Conservation (phyloP, 805 yeast genomes). For the Spencermartinsiella europaea region DNA sequence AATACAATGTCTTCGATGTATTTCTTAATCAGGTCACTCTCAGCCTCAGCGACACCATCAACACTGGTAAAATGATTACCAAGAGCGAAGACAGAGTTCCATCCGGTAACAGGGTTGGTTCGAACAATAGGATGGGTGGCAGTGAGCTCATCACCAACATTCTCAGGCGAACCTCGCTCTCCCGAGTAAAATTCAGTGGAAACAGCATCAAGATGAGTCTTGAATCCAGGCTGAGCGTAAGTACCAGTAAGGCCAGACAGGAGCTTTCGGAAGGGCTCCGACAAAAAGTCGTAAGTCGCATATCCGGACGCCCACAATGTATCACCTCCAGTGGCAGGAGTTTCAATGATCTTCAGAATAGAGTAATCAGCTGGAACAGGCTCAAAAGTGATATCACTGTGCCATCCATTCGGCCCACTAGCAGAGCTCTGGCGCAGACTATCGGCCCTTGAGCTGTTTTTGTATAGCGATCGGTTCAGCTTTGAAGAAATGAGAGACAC, state of each 20-base stretch:
- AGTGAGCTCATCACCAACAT: constrained; percentile 24
- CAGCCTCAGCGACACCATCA: constrained; percentile 47
- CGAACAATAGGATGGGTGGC: constrained; percentile 52
- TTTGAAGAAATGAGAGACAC: constrained; percentile 25
- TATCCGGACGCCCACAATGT: constrained; percentile 51
- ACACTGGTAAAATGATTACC: constrained; percentile 48
- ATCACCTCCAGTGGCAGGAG: constrained; percentile 51
- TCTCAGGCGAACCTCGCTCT: constrained; percentile 28
- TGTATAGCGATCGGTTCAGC: constrained; percentile 19
- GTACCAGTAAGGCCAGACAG: constrained; percentile 36
- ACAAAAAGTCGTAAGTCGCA: constrained; percentile 50
- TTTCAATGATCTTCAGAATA: constrained; percentile 57
- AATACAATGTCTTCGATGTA: constrained; percentile 47
- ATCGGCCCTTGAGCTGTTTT: neutral
- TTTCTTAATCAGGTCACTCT: constrained; percentile 43
- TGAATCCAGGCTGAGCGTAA: constrained; percentile 21
- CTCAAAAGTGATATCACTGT: constrained; percentile 74
- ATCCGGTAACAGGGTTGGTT: constrained; percentile 63
- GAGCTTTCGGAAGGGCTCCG: constrained; percentile 44
- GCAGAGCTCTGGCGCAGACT: neutral
- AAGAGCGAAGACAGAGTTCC: constrained; percentile 54
- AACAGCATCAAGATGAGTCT: constrained; percentile 10
- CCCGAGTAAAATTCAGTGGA: constrained; percentile 20
- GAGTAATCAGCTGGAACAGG: constrained; percentile 71
- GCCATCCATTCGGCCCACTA: constrained; percentile 44